Percentiles rank a stretch among this genome's conserved stretches.
Evolutionary conservation across 768 basidiomycete genomes (phyloP).

Genomic region (Neoboletus brunneissimus): DNA sequence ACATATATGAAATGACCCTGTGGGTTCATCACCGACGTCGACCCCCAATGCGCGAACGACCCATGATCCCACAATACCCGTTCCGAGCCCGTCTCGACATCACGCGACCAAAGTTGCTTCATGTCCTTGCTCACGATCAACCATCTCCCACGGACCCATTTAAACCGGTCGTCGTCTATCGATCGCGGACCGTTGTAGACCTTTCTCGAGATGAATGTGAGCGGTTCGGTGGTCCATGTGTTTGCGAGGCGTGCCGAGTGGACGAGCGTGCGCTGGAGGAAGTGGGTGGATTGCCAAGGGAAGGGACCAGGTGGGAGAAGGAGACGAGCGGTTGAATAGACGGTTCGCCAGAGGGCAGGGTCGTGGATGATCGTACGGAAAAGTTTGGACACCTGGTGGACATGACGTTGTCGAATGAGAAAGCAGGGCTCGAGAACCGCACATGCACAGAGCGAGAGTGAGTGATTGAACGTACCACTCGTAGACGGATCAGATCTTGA

Average conservation of each 20-base stretch:
- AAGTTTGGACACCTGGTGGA: slow-evolving; percentile 17
- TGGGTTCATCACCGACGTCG: slow-evolving; percentile 4
- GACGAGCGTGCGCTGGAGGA: slow-evolving; percentile 19
- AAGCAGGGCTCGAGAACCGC: no score
- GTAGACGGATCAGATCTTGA: slow-evolving; percentile 16
- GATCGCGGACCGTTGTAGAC: slow-evolving; percentile 7
- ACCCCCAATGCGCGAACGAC: slow-evolving; percentile 7
- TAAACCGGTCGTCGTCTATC: slow-evolving; percentile 6
- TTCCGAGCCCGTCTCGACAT: slow-evolving; percentile 15
- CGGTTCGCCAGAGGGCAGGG: slow-evolving; percentile 10
- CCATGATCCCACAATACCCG: slow-evolving; percentile 17
- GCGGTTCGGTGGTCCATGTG: slow-evolving; percentile 14
- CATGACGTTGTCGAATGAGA: neutral
- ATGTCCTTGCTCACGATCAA: slow-evolving; percentile 16
- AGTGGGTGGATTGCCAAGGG: slow-evolving; percentile 17
- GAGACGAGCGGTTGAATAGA: slow-evolving; percentile 9
- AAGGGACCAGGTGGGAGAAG: slow-evolving; percentile 21
- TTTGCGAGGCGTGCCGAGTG: slow-evolving; percentile 12
- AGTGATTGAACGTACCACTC: slow-evolving; percentile 5
- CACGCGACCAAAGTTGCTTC: slow-evolving; percentile 8
- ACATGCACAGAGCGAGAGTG: no score
- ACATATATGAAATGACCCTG: slow-evolving; percentile 17
- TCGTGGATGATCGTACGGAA: slow-evolving; percentile 13
- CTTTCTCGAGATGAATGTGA: slow-evolving; percentile 5
- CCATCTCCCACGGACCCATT: slow-evolving; percentile 21